Evolutionary conservation across 306 rosid species (phyloP).

Genomic region (Spatholobus suberectus): DNA sequence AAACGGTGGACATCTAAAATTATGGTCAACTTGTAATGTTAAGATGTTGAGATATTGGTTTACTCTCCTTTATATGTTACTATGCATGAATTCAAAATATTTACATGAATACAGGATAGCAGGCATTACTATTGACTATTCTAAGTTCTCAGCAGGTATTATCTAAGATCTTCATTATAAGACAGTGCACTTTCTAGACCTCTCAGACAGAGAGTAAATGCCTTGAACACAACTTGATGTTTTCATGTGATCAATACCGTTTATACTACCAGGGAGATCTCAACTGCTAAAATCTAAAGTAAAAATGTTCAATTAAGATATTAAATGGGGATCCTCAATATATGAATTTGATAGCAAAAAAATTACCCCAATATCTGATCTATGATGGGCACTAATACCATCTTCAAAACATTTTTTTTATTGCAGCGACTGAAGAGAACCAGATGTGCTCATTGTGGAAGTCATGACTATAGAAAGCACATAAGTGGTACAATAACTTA

Average conservation of each 20-base stretch:
- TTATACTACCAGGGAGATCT: not conserved
- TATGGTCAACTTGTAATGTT: constrained; percentile 21
- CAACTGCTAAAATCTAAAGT: not conserved
- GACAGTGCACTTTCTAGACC: not conserved
- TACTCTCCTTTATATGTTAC: constrained; percentile 5
- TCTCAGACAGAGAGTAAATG: not conserved
- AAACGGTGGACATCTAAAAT: not conserved
- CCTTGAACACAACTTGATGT: not conserved
- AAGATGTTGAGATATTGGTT: constrained; percentile 9
- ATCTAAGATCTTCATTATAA: not conserved
- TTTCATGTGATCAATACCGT: not conserved
- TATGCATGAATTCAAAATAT: not conserved
- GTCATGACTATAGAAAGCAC: constrained; percentile 1
- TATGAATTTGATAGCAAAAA: not conserved
- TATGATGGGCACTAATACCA: too few relatives aligned
- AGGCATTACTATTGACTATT: not conserved
- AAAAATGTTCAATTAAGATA: not conserved
- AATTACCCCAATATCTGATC: not conserved
- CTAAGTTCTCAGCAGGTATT: not conserved
- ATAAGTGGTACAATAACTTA: constrained; percentile 41
- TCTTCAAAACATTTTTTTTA: not conserved
- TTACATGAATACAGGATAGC: not conserved
- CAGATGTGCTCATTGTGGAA: not conserved
- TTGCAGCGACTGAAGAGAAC: not conserved
- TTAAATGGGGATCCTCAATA: not conserved